Conservation (phyloP, 768 basidiomycete species). For the Mycena galopus region DNA sequence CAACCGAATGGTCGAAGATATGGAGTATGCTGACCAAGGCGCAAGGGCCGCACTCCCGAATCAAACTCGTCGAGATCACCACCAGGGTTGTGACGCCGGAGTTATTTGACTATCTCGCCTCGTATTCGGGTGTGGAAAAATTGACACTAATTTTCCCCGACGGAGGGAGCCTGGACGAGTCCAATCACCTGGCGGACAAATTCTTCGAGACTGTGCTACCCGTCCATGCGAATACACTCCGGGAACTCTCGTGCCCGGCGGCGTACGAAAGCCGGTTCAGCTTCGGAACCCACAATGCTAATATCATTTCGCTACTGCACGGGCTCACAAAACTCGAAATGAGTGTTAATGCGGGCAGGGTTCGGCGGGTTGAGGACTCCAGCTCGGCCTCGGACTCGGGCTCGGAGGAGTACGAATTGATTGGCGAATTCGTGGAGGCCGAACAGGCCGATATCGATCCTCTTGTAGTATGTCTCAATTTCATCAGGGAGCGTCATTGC, state of each 20-base stretch:
- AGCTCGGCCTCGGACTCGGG: no score
- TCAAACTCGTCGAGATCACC: not conserved
- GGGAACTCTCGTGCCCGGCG: no score
- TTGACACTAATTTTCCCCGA: not conserved
- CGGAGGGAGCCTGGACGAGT: not conserved
- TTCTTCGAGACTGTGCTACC: conserved; percentile 3
- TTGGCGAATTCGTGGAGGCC: no score
- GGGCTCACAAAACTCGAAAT: not conserved
- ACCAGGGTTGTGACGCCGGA: not conserved
- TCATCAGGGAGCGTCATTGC: no score
- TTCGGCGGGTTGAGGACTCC: no score
- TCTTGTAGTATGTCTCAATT: no score
- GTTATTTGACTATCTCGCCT: not conserved
- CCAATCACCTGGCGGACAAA: not conserved
- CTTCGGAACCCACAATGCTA: not conserved
- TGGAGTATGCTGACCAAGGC: not conserved
- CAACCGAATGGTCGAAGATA: not conserved
- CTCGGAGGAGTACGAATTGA: no score
- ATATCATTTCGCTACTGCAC: not conserved
- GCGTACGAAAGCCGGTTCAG: not conserved
- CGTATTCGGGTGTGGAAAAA: not conserved
- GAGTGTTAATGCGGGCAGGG: not conserved
- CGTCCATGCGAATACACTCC: not conserved
- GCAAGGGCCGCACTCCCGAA: not conserved
- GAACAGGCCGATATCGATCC: no score